Percentiles rank a stretch among this genome's conserved stretches.
Evolutionary conservation across 2,329 filamentous ascomycete genomes (phyloP).

Genomic region (Penicillium italicum): DNA sequence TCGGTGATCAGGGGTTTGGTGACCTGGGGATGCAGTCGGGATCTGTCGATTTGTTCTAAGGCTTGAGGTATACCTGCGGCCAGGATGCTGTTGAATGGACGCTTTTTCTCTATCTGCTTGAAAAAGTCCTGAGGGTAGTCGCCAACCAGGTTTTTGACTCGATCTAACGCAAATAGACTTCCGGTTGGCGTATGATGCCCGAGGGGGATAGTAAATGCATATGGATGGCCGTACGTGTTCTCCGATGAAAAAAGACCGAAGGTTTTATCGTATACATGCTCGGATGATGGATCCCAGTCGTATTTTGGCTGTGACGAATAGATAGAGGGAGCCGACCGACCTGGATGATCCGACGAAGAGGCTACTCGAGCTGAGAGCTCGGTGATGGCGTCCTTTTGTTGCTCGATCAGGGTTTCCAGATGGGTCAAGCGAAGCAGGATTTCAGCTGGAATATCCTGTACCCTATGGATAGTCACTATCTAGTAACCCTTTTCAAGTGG

Average conservation of each 20-base stretch:
- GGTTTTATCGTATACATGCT: background rate
- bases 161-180: slow-evolving; percentile 13
- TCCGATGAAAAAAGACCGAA: background rate
- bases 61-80: background rate
- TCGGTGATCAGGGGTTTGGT: slow-evolving; percentile 10
- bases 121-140: slow-evolving; percentile 20
- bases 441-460: slow-evolving; percentile 11
- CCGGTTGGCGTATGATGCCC: slow-evolving; percentile 15
- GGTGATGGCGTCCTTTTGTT: slow-evolving; percentile 15
- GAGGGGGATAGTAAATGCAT: slow-evolving; percentile 11
- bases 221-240: slow-evolving; percentile 2
- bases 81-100: slow-evolving; percentile 4
- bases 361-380: slow-evolving; percentile 9
- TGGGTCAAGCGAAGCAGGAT: slow-evolving; percentile 16
- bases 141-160: slow-evolving; percentile 14
- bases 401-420: slow-evolving; percentile 15
- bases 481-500: background rate
- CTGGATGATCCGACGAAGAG: background rate
- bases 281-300: slow-evolving; percentile 5
- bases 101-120: slow-evolving; percentile 12
- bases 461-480: slow-evolving; percentile 8
- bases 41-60: slow-evolving; percentile 3
- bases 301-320: background rate
- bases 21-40: background rate
- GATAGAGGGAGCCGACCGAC: background rate